Evolutionary conservation across 352 stramenopile species (phyloP).

Genomic region (Phytopythium oedochilum): DNA sequence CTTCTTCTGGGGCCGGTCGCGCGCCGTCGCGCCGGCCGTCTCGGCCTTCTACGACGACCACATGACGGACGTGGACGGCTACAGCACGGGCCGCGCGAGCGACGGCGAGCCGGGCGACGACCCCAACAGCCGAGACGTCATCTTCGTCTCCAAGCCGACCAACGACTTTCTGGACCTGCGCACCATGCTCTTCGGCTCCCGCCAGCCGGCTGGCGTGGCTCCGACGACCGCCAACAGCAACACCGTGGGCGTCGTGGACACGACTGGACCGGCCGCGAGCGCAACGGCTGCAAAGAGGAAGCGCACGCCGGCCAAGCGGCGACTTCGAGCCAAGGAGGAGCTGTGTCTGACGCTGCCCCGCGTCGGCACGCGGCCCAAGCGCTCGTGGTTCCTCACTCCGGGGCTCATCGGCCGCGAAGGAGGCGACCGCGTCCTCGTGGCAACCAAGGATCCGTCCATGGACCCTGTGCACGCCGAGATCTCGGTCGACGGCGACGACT

Average conservation of each 20-base stretch:
- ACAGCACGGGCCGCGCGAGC: not conserved
- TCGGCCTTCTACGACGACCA: slow-evolving; percentile 5
- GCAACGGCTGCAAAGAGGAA: not conserved
- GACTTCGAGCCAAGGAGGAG: slow-evolving; percentile 46
- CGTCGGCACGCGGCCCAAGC: slow-evolving; percentile 25
- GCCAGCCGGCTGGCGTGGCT: not conserved
- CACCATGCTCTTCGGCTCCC: slow-evolving; percentile 1
- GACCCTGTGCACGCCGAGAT: slow-evolving; percentile 63
- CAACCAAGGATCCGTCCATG: slow-evolving; percentile 57
- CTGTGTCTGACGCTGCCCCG: slow-evolving; percentile 47
- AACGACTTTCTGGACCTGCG: slow-evolving; percentile 4
- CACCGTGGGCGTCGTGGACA: not conserved
- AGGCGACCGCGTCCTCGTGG: slow-evolving; percentile 37
- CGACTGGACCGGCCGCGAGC: not conserved
- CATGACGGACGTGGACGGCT: not conserved
- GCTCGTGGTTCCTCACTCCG: slow-evolving; percentile 56
- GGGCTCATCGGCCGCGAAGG: slow-evolving; percentile 59
- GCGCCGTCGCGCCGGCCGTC: not conserved
- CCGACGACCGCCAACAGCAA: not conserved
- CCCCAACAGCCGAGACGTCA: slow-evolving; percentile 1
- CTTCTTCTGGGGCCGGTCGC: slow-evolving; percentile 1
- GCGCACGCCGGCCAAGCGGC: slow-evolving; percentile 7
- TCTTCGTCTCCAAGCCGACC: slow-evolving; percentile 5
- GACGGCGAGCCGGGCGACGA: not conserved
- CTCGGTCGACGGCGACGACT: slow-evolving; percentile 53